Conservation (phyloP, 2,329 filamentous ascomycete species). For the Penicillium sp. region DNA sequence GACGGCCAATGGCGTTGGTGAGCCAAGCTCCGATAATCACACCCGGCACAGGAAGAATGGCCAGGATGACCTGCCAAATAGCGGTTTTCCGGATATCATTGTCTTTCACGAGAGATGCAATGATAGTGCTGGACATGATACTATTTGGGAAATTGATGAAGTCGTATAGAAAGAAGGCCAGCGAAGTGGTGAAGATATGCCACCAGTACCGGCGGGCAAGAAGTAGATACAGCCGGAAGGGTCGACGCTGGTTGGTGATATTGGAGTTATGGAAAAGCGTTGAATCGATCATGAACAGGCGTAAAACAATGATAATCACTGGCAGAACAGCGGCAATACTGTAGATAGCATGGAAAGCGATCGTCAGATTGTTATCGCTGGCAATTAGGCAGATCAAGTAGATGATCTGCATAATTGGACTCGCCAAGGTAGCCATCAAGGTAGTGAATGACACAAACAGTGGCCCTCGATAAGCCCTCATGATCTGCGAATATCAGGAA, state of each 20-base stretch:
- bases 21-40: constrained; percentile 41
- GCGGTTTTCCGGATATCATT: constrained; percentile 40
- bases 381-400: constrained; percentile 42
- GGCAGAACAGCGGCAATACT: constrained; percentile 40
- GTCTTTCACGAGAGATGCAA: constrained; percentile 38
- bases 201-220: constrained; percentile 35
- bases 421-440: constrained; percentile 40
- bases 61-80: constrained; percentile 42
- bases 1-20: constrained; percentile 38
- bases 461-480: constrained; percentile 36
- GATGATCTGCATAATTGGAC: constrained; percentile 41
- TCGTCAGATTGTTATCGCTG: constrained; percentile 39
- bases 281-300: constrained; percentile 42
- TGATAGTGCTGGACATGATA: constrained; percentile 43
- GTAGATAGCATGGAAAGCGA: constrained; percentile 38
- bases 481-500: constrained; percentile 19
- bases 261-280: constrained; percentile 40
- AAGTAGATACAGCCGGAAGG: constrained; percentile 30
- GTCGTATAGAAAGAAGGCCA: constrained; percentile 44
- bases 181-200: constrained; percentile 36
- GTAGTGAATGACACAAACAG: constrained; percentile 43
- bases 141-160: constrained; percentile 46
- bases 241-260: constrained; percentile 33
- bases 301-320: constrained; percentile 37
- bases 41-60: constrained; percentile 39